Base-by-base conservation (phyloP, 2,329 filamentous ascomycete genomes). In the Basipetospora chlamydospora region DNA sequence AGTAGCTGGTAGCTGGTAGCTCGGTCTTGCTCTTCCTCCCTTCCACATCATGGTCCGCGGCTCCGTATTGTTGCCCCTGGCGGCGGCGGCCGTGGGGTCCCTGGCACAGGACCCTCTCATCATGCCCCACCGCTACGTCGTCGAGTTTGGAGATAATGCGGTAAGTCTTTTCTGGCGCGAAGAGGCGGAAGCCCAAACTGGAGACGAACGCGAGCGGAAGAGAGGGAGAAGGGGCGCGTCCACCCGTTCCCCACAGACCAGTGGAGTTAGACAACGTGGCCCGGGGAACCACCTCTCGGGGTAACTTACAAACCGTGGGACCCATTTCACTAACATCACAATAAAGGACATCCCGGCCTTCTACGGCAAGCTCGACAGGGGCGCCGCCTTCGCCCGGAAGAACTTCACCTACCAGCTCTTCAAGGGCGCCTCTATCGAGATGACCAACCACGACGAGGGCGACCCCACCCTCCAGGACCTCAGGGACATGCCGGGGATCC, bases 351-450 rank as follows among this genome's bases (percentile, higher is more conserved):
- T 54, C 6, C 47, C 54, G n/a, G 51, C 55, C 16, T 58, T 67
- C 44, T 54, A 57, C 39, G 47, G 45, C 37, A 51, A 52, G 26
- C 52, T 63, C 35, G 47, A 50, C 4, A 49, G 51, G n/a, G 54
- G 63, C 31, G 63, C 61, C 8, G 34, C 40, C 30, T 47, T 52
- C 28, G 59, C 59, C 33, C 63, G 64, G 37, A 60, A 66, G 58
- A 59, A 61, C 38, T 58, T 70, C 39, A 54, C 65, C 42, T 67
- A 59, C 45, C 56, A 60, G 43, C 54, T 72, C 13, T 73, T 73
- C 58, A 67, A 64, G 45, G 68, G 67, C 37, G 61, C 59, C 3
- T 71, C 69, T 2, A 62, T 73, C 41, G 60, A 67, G 45, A 61
- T 73, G 47, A 54, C 64, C 37, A 58, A 71, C 39, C 34, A 58